A percentile compares a stretch with the other conserved stretches of the same genome.
Evolutionary conservation across 805 yeast genomes (phyloP).

Genomic region (Ogataea ramenticola): DNA sequence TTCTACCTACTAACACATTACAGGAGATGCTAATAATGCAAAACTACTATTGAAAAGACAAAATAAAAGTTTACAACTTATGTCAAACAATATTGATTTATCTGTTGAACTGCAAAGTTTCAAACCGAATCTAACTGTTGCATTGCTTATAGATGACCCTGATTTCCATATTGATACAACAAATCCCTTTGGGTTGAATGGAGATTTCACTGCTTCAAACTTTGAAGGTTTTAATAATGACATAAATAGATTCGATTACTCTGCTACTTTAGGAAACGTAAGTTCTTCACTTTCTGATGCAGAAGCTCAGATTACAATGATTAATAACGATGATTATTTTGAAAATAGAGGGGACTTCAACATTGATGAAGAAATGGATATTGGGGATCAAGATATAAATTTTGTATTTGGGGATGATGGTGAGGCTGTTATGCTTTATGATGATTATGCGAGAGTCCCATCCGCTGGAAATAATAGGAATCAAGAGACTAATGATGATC

Average conservation of each 20-base stretch:
- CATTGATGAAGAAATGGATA: conserved; percentile 1
- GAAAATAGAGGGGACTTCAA: conserved; percentile 1
- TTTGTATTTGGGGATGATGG: conserved; percentile 14
- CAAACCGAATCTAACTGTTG: not conserved
- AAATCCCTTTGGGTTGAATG: not conserved
- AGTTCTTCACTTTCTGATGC: no score
- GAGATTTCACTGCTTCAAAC: no score
- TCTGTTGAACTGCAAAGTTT: not conserved
- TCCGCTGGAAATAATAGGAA: not conserved
- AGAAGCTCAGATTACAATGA: conserved; percentile 2
- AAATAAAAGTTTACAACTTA: not conserved
- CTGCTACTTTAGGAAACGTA: not conserved
- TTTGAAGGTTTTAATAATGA: no score
- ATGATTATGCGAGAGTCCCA: no score
- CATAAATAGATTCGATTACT: no score
- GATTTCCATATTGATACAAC: conserved; percentile 25
- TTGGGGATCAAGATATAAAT: conserved; percentile 5
- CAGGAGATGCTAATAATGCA: not conserved
- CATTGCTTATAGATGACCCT: conserved; percentile 28
- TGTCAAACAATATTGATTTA: not conserved
- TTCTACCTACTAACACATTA: not conserved
- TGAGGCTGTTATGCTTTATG: conserved; percentile 2
- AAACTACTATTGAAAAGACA: not conserved
- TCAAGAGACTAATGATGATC: not conserved
- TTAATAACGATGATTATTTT: not conserved